These are phyloP conservation scores for Didymella lethalis DNA, from an alignment of 2,329 filamentous ascomycete genomes.

Conservation along the genomic window DNA sequence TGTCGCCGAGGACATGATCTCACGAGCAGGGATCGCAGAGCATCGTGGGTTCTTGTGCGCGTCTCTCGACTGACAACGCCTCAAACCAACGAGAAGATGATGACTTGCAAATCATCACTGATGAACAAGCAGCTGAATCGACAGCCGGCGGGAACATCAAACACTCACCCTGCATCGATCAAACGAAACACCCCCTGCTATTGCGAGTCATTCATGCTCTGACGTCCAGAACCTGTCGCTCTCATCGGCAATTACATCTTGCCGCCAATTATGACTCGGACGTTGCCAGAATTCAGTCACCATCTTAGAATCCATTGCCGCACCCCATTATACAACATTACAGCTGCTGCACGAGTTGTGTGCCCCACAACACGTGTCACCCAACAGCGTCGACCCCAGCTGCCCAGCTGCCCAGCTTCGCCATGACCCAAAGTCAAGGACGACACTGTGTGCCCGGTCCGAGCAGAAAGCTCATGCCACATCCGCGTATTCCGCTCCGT, in stretches of 20 bases:
- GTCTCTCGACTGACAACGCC: not conserved
- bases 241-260: conserved; percentile 8
- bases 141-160: conserved; percentile 22
- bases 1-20: not conserved
- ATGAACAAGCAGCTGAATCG: not conserved
- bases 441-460: not conserved
- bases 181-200: conserved; percentile 13
- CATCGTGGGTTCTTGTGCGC: not conserved
- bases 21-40: not conserved
- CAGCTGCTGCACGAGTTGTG: not conserved
- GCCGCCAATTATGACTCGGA: not conserved
- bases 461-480: conserved; percentile 7
- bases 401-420: not conserved
- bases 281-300: not conserved
- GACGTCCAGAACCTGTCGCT: conserved; percentile 14
- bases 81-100: not conserved
- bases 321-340: not conserved
- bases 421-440: not conserved
- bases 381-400: not conserved
- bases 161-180: conserved; percentile 26
- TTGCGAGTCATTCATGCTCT: conserved; percentile 19
- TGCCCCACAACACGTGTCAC: not conserved
- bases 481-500: conserved; percentile 6
- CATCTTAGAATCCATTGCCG: not conserved
- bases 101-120: not conserved